Conservation (phyloP, 192 early-diverging fungal species). For the Coemansia sp. region DNA sequence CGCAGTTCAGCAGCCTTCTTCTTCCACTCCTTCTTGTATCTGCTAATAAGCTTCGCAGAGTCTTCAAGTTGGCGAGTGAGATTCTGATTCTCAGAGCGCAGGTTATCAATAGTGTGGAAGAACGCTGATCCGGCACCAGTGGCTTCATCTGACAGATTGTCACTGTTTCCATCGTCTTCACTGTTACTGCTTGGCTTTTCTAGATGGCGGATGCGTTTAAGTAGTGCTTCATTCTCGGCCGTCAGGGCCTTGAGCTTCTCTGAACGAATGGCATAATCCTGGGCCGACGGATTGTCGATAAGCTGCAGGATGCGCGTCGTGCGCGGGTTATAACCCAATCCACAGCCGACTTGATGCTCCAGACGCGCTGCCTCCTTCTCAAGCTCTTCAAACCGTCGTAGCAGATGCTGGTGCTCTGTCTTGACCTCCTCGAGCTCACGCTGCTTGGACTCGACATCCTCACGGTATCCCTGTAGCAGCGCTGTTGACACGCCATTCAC, state of each 20-base stretch:
- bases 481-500: slow-evolving; percentile 7
- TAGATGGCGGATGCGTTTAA: slow-evolving; percentile 42
- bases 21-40: slow-evolving; percentile 70
- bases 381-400: slow-evolving; percentile 32
- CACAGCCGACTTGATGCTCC: slow-evolving; percentile 63
- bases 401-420: slow-evolving; percentile 14
- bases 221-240: slow-evolving; percentile 68
- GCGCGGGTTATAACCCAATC: slow-evolving; percentile 58
- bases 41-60: slow-evolving; percentile 64
- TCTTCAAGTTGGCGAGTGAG: slow-evolving; percentile 59
- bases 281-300: slow-evolving; percentile 72
- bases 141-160: not conserved
- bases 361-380: slow-evolving; percentile 59
- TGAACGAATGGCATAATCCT: slow-evolving; percentile 68
- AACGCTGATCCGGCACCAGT: slow-evolving; percentile 14
- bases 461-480: slow-evolving; percentile 27
- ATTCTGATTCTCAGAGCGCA: slow-evolving; percentile 59
- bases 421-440: slow-evolving; percentile 11
- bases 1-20: slow-evolving; percentile 70
- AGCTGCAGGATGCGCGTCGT: slow-evolving; percentile 69
- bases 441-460: slow-evolving; percentile 24
- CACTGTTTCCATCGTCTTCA: not conserved
- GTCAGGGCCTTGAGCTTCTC: slow-evolving; percentile 62
- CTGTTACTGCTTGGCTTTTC: slow-evolving; percentile 8
- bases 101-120: slow-evolving; percentile 48